Conservation (phyloP, 768 basidiomycete genomes). For the Suillus weaverae region DNA sequence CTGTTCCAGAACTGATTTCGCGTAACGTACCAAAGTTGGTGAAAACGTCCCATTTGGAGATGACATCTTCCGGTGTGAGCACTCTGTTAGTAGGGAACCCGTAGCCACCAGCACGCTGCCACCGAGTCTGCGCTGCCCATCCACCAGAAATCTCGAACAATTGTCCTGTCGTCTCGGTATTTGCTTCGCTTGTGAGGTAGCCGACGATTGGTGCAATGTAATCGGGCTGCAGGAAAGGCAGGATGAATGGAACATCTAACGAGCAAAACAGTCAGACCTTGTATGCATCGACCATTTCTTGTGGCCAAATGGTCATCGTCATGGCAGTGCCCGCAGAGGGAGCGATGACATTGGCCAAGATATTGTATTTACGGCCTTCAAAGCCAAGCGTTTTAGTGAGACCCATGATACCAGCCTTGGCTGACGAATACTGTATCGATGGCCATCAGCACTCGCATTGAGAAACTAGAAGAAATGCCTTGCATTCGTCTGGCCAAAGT, state of each 20-base stretch:
- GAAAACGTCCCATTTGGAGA: conserved; percentile 78
- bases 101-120: conserved; percentile 87
- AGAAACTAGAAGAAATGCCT: conserved; percentile 15
- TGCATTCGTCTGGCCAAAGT: conserved; percentile 93
- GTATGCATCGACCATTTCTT: conserved; percentile 87
- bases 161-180: conserved; percentile 66
- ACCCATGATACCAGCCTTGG: conserved; percentile 90
- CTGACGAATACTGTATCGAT: conserved; percentile 72
- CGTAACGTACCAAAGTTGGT: conserved; percentile 73
- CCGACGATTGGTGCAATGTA: conserved; percentile 92
- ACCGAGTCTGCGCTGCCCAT: conserved; percentile 89
- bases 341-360: conserved; percentile 84
- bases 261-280: conserved; percentile 50
- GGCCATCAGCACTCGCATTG: not conserved
- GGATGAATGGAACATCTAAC: not conserved
- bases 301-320: conserved; percentile 84
- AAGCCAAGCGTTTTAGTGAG: conserved; percentile 87
- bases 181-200: conserved; percentile 82
- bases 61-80: conserved; percentile 78
- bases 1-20: not conserved
- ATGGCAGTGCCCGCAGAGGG: conserved; percentile 90
- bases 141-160: conserved; percentile 90
- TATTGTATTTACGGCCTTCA: conserved; percentile 90
- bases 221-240: conserved; percentile 59
- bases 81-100: conserved; percentile 81